Base-by-base conservation (phyloP, 1,139 yeast genomes). In the Spencermartinsiella ligniputridi region DNA sequence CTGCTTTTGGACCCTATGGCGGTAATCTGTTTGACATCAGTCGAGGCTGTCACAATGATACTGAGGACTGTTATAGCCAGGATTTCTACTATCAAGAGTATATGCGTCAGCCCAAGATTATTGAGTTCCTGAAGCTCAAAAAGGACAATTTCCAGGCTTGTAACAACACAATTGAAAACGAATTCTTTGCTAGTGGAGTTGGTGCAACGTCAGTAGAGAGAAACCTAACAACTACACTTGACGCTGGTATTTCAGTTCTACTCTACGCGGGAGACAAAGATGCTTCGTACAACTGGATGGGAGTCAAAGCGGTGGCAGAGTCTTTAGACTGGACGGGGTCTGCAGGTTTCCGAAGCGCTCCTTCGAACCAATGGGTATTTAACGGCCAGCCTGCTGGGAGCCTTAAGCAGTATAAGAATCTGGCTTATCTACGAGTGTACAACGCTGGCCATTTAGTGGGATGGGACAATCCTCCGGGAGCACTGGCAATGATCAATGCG, bases 241-340 rank as follows among this genome's bases (percentile, higher is more conserved):
- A 82, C 36, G 62, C 70, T 47, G 76, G 73, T 3, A 63, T 84
- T 35, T 94, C 94, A 6, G 86, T 84, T 12, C 72, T 85, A 61
- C 71, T 85, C 47, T 85, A 84, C 58, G 92, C 92, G 9, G 95
- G 95, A 58, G 95, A 86, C 66, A 83, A 83, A 64, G 95, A 85
- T 64, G 83, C 77, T 62, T 84, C 85, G 52, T 85, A 94, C 69
- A 85, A 85, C 68, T 85, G 95, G 95, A 71, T 85, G 56, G 95
- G 95, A 48, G 83, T 83, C 66, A 74, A 75, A 58, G 90, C 82
- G 3, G 84, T 94, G 89, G 70, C 86, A 34, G 71, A 82, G 55
- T 70, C 66, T 45, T 72, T 85, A 54, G 79, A 77, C 48, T 86
- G 90, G 87, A 47, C 53, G 5, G 66, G 67, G 24, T 66, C 65